Conservation (phyloP, 805 yeast species). For the Myxozyma monticola region DNA sequence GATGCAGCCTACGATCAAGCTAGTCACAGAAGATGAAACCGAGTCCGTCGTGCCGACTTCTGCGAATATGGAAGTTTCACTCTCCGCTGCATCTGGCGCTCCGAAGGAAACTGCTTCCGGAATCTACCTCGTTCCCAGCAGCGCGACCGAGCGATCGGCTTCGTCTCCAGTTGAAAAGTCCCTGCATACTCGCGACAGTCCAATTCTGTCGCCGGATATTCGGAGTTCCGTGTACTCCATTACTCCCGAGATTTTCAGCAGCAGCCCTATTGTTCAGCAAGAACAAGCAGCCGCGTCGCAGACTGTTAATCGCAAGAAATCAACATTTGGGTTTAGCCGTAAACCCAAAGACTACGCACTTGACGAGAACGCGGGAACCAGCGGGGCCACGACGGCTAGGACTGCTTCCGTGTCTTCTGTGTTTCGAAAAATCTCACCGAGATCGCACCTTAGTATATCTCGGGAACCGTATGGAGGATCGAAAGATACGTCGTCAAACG, state of each 20-base stretch:
- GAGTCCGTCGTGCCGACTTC: too few relatives aligned
- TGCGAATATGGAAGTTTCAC: background rate
- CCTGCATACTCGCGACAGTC: background rate
- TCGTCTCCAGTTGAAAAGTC: background rate
- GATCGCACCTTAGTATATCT: slow-evolving; percentile 4
- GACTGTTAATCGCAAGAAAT: slow-evolving; percentile 1
- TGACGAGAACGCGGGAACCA: slow-evolving; percentile 1
- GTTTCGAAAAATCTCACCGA: slow-evolving; percentile 13
- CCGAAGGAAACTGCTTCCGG: slow-evolving; percentile 3
- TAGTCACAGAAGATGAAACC: too few relatives aligned
- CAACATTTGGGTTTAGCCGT: slow-evolving; percentile 12
- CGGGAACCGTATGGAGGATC: background rate
- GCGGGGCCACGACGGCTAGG: background rate
- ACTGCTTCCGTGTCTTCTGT: slow-evolving; percentile 10
- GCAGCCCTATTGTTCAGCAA: background rate
- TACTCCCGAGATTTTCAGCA: slow-evolving; percentile 8
- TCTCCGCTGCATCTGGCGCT: background rate
- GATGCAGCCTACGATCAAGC: too few relatives aligned
- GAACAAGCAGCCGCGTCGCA: background rate
- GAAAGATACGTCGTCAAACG: background rate
- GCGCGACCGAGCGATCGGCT: slow-evolving; percentile 5
- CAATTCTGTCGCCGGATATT: background rate
- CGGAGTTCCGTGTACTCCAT: slow-evolving; percentile 7
- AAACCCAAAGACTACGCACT: slow-evolving; percentile 7
- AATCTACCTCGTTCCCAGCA: slow-evolving; percentile 6